phyloP scores from a whole-genome alignment of 257 asterid species.

The Cruciata laevipes region DNA sequence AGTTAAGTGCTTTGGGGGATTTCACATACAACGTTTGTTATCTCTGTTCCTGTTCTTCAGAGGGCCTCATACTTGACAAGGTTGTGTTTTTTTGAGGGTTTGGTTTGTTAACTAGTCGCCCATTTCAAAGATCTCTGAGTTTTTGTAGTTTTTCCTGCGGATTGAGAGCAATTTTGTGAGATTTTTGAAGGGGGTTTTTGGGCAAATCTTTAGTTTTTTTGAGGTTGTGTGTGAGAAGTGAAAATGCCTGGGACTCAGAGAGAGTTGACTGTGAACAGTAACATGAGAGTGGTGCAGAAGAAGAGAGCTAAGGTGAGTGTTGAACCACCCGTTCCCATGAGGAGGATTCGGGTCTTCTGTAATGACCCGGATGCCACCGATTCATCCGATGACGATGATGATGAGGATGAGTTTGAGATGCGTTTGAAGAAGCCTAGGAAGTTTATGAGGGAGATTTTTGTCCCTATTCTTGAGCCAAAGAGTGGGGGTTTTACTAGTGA shows the following conservation, averaged over 20 bases:
- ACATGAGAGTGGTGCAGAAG: slow-evolving; percentile 6
- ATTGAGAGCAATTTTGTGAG: not conserved
- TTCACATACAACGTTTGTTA: slow-evolving; percentile 69
- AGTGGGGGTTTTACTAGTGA: slow-evolving; percentile 12
- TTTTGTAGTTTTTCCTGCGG: slow-evolving; percentile 17
- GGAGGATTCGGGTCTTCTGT: slow-evolving; percentile 50
- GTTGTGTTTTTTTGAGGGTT: not conserved
- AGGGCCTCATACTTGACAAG: slow-evolving; percentile 38
- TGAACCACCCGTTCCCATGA: slow-evolving; percentile 25
- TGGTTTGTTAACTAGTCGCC: not conserved
- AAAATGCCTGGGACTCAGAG: slow-evolving; percentile 40
- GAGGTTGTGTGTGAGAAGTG: slow-evolving; percentile 4
- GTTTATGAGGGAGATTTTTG: slow-evolving; percentile 40
- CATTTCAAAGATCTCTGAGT: not conserved
- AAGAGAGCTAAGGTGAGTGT: slow-evolving; percentile 24
- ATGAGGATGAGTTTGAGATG: not conserved
- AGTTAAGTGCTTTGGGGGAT: slow-evolving; percentile 88
- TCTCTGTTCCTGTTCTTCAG: slow-evolving; percentile 62
- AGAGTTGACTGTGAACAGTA: slow-evolving; percentile 16
- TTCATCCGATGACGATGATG: slow-evolving; percentile 63
- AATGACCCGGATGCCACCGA: slow-evolving; percentile 89
- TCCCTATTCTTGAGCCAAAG: slow-evolving; percentile 22
- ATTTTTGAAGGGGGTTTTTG: slow-evolving; percentile 26
- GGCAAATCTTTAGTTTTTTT: slow-evolving; percentile 35
- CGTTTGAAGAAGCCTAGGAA: slow-evolving; percentile 35